Conservation (phyloP, 2,329 filamentous ascomycete species). For the Botrytis hyacinthi region DNA sequence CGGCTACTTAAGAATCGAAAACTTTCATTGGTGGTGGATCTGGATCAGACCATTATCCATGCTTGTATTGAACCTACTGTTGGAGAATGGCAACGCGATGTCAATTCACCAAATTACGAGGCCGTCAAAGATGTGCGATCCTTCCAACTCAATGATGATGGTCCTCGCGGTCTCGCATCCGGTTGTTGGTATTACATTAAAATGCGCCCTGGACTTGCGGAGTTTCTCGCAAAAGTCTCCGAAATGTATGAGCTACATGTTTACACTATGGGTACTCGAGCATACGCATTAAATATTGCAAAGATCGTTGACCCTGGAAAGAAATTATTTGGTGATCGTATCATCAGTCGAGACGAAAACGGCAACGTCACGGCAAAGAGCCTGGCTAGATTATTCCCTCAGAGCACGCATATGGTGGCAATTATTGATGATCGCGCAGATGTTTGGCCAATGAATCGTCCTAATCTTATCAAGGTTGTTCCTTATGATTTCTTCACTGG, state of each 20-base stretch:
- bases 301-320: conserved; percentile 88
- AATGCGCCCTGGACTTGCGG: conserved; percentile 79
- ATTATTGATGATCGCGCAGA: conserved; percentile 97
- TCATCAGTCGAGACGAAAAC: conserved; percentile 96
- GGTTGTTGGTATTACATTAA: conserved; percentile 99
- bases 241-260: conserved; percentile 92
- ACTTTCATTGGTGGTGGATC: conserved; percentile 89
- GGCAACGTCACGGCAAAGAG: conserved; percentile 90
- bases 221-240: conserved; percentile 76
- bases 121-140: conserved; percentile 84
- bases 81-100: conserved; percentile 90
- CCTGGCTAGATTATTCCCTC: conserved; percentile 85
- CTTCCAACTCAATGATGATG: conserved; percentile 88
- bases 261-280: conserved; percentile 97
- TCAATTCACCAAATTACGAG: conserved; percentile 83
- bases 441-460: conserved; percentile 87
- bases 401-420: conserved; percentile 98
- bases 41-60: conserved; percentile 98
- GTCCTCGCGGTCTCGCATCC: conserved; percentile 62
- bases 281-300: conserved; percentile 91
- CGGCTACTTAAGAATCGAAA: conserved; percentile 78
- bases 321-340: conserved; percentile 87
- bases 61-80: conserved; percentile 96
- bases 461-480: conserved; percentile 90
- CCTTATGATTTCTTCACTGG: conserved; percentile 98